These are phyloP conservation scores for Aspergillus sp. DNA, from an alignment of 2,329 filamentous ascomycete genomes.

Conservation along the genomic window DNA sequence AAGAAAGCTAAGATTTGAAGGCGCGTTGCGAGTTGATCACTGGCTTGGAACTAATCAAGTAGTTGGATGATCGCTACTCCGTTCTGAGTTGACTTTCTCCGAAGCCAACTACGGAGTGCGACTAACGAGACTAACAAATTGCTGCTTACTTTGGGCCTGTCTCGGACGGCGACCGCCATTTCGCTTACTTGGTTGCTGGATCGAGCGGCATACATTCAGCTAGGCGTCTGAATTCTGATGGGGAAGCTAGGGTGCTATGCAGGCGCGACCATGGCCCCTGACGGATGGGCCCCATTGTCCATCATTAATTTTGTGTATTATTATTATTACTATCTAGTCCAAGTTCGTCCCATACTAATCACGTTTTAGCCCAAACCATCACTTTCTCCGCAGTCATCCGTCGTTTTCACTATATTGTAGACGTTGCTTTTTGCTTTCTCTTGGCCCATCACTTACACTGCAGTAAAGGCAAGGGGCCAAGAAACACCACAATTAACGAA, in stretches of 20 bases:
- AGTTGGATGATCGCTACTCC: constrained; percentile 11
- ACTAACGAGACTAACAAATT: not conserved
- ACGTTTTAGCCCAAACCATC: too few species aligned
- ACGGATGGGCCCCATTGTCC: not conserved
- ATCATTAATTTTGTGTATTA: not conserved
- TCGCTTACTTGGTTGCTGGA: constrained; percentile 13
- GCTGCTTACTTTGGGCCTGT: not conserved
- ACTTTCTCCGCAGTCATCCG: not conserved
- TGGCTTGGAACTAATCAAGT: not conserved
- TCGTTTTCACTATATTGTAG: not conserved
- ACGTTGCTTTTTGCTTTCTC: not conserved
- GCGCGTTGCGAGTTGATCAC: constrained; percentile 8
- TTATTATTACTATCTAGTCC: not conserved
- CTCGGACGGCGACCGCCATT: constrained; percentile 21
- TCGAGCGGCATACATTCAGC: constrained; percentile 18
- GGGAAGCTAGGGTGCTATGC: constrained; percentile 9
- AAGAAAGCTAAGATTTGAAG: not conserved
- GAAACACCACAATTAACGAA: not conserved
- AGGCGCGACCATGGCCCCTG: not conserved
- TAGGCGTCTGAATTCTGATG: constrained; percentile 2
- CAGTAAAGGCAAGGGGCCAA: too few species aligned
- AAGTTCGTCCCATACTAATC: not conserved
- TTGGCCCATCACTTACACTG: too few species aligned
- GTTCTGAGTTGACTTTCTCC: constrained; percentile 11
- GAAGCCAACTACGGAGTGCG: constrained; percentile 1